phyloP scores from a whole-genome alignment of 129 eudicot genomes.

The Kitagawia praeruptora region DNA sequence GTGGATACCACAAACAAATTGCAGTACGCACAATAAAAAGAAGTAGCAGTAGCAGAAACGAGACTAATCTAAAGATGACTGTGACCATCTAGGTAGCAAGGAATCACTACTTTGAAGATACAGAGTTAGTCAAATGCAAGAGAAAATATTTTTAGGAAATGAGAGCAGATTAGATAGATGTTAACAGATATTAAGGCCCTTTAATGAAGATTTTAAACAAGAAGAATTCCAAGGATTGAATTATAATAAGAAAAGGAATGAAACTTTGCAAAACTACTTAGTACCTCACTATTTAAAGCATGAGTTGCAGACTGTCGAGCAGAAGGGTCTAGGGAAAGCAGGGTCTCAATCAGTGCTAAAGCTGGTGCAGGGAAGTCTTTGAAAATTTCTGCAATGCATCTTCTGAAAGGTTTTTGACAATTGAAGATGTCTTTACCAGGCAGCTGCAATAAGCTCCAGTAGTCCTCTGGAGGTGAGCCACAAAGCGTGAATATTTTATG shows the following conservation, averaged over 20 bases:
- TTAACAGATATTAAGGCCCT: background rate
- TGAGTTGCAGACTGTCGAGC: constrained; percentile 76
- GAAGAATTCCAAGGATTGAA: background rate
- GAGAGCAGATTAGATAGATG: background rate
- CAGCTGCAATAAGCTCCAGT: constrained; percentile 70
- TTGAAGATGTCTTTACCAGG: constrained; percentile 84
- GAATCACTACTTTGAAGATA: background rate
- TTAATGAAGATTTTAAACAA: background rate
- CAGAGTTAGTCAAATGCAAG: background rate
- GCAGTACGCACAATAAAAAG: background rate
- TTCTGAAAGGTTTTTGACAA: constrained; percentile 67
- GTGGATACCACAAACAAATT: background rate
- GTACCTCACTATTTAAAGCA: constrained; percentile 45
- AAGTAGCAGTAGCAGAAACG: background rate
- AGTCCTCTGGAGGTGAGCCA: constrained; percentile 87
- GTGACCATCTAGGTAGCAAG: background rate
- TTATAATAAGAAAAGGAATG: background rate
- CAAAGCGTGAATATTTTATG: constrained; percentile 93
- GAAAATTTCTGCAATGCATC: constrained; percentile 69
- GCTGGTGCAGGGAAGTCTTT: constrained; percentile 77
- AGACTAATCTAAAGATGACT: background rate
- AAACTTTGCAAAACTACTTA: too few relatives aligned
- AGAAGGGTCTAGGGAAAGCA: constrained; percentile 80
- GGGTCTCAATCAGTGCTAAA: constrained; percentile 59
- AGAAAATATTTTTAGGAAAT: background rate